Conservation (phyloP, 768 basidiomycete species). For the Suillus discolor region DNA sequence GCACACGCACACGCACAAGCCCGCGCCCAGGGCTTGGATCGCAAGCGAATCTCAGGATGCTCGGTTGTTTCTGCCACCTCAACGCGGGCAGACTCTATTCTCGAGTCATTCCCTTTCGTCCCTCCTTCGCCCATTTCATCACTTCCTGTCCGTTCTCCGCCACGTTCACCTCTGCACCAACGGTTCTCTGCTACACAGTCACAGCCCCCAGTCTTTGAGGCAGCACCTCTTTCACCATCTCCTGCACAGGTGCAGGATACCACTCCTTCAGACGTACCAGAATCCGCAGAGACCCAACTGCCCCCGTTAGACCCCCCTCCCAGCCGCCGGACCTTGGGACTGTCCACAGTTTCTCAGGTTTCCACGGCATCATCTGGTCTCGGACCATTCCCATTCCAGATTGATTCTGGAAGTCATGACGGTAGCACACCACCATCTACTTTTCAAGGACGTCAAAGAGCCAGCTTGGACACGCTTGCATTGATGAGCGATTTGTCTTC, state of each 20-base stretch:
- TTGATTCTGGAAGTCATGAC: slow-evolving; percentile 60
- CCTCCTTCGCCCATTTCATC: slow-evolving; percentile 90
- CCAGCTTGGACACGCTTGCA: slow-evolving; percentile 83
- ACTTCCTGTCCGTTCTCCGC: slow-evolving; percentile 72
- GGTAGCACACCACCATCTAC: slow-evolving; percentile 34
- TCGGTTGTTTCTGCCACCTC: slow-evolving; percentile 71
- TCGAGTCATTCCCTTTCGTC: slow-evolving; percentile 88
- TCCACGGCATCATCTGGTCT: slow-evolving; percentile 82
- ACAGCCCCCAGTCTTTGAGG: slow-evolving; percentile 7
- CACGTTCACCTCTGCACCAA: slow-evolving; percentile 70
- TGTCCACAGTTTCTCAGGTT: slow-evolving; percentile 76
- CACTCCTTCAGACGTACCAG: slow-evolving; percentile 21
- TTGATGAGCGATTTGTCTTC: slow-evolving; percentile 81
- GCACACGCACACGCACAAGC: slow-evolving; percentile 63
- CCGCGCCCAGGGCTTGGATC: slow-evolving; percentile 53
- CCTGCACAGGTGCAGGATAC: background rate
- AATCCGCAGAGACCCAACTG: slow-evolving; percentile 35
- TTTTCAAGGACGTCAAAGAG: slow-evolving; percentile 58
- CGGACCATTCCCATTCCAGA: slow-evolving; percentile 86
- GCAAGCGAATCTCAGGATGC: slow-evolving; percentile 59
- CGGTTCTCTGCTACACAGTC: slow-evolving; percentile 44
- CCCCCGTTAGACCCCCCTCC: slow-evolving; percentile 49
- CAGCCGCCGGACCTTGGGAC: slow-evolving; percentile 60
- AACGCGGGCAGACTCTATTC: slow-evolving; percentile 78
- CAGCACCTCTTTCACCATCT: slow-evolving; percentile 3